phyloP scores from a whole-genome alignment of 495 filamentous ascomycete genomes.

The Hypoxylon subgilvum region DNA sequence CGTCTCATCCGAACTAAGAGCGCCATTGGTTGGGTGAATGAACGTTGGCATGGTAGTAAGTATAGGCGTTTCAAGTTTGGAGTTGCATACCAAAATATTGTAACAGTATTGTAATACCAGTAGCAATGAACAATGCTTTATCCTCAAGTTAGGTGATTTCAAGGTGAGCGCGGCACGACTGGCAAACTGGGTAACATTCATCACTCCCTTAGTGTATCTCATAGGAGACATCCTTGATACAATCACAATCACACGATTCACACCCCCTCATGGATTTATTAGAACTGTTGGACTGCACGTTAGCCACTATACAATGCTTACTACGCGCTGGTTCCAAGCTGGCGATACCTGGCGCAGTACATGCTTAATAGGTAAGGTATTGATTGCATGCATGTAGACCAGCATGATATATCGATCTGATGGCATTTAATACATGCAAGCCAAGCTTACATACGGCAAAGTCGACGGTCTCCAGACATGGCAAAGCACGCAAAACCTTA shows the following conservation, averaged over 20 bases:
- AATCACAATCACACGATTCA: background rate
- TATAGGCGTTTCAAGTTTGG: no score
- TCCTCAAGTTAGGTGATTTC: slow-evolving; percentile 7
- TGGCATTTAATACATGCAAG: slow-evolving; percentile 3
- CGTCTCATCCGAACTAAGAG: slow-evolving; percentile 13
- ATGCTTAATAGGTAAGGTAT: no score
- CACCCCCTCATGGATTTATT: background rate
- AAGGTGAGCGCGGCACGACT: background rate
- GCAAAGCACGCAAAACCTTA: no score
- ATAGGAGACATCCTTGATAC: no score
- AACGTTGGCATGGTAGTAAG: no score
- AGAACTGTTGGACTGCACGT: slow-evolving; percentile 5
- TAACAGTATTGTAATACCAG: no score
- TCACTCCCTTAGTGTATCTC: no score
- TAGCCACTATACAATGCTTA: slow-evolving; percentile 29
- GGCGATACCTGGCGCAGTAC: slow-evolving; percentile 5
- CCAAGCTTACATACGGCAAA: slow-evolving; percentile 14
- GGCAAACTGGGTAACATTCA: background rate
- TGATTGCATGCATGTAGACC: background rate
- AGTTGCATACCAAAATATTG: slow-evolving; percentile 10
- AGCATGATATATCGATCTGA: background rate
- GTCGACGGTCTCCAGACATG: no score
- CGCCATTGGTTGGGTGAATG: slow-evolving; percentile 11
- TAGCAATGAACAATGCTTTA: slow-evolving; percentile 20
- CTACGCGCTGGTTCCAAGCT: slow-evolving; percentile 25